Evolutionary conservation across 768 basidiomycete species (phyloP), one percentile per base, ranked within the genome.

Genomic region (Phylloporus sp.): DNA sequence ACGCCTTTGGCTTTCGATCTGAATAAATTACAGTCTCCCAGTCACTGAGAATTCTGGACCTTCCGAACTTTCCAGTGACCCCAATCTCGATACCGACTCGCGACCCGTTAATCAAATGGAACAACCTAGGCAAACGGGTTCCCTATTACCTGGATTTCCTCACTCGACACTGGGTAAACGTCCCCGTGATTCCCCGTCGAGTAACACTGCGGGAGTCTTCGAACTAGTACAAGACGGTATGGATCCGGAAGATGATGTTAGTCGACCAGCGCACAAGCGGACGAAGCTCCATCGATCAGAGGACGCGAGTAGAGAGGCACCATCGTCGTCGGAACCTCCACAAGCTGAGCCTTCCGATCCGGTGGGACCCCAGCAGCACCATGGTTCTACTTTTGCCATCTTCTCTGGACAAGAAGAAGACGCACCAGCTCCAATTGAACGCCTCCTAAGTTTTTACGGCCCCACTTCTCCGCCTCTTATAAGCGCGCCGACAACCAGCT

Each of bases 131-230:
- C 54, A 57, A 29, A 20, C 44, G 11, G 46, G 58, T 28, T 49
- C 39, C 33, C 54, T 66, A 35, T 48, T 66, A 15, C 60, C 75
- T 33, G 74, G 71, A 10, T 60, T 72, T 48, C 64, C 75, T 4
- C 69, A 72, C 34, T 74, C 67, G 18, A 68, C 72, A 24, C 71
- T 87, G 15, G 85, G 86, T n/a, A 88, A 87, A 60, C 78, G 82
- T 27, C 75, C 71, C 41, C 72, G 84, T 50, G 79, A 79, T 52
- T 69, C 77, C 3, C 64, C 70, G 9, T 67, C 71, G 10, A 77
- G 72, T 53, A 68, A 70, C 42, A 54, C 71, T 18, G 64, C 70
- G 2, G 73, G 65, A 42, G 61, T 70, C 9, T 62, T 69, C 6
- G 79, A 78, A 44, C 65, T 66, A 22, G 71, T 63, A n/a, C 63